Percentiles rank a stretch among this genome's conserved stretches.
Conservation (phyloP, 495 filamentous ascomycete genomes). For the Sordaria brevicollis region DNA sequence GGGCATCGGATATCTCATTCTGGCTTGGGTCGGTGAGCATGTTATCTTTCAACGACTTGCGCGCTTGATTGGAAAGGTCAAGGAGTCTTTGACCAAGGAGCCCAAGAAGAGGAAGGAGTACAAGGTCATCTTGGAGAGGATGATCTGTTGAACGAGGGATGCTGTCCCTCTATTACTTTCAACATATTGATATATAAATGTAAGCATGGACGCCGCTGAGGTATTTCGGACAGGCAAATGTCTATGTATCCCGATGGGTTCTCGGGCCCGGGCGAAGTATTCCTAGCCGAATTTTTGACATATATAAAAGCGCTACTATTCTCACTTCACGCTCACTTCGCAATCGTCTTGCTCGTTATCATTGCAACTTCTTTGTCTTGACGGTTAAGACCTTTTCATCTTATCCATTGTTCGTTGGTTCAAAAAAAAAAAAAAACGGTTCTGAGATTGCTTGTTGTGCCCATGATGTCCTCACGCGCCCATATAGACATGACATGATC, state of each 20-base stretch:
- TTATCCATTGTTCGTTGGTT: not conserved
- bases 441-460: too few relatives aligned
- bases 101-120: constrained; percentile 78
- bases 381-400: not conserved
- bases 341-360: not conserved
- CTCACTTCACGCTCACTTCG: not conserved
- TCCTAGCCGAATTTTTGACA: not conserved
- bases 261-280: not conserved
- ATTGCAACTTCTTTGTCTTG: not conserved
- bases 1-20: constrained; percentile 52
- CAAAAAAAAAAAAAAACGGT: too few relatives aligned
- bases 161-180: not conserved
- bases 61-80: constrained; percentile 51
- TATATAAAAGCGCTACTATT: not conserved
- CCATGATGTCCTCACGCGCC: too few relatives aligned
- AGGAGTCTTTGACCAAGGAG: constrained; percentile 42
- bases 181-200: not conserved
- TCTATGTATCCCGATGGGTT: not conserved
- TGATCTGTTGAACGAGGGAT: constrained; percentile 35
- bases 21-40: constrained; percentile 62
- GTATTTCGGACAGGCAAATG: not conserved
- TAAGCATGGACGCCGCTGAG: not conserved
- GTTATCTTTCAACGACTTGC: constrained; percentile 60
- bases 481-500: too few relatives aligned
- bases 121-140: constrained; percentile 66